Conservation (phyloP, 495 filamentous ascomycete genomes). For the Aspergillus sclerotioniger region DNA sequence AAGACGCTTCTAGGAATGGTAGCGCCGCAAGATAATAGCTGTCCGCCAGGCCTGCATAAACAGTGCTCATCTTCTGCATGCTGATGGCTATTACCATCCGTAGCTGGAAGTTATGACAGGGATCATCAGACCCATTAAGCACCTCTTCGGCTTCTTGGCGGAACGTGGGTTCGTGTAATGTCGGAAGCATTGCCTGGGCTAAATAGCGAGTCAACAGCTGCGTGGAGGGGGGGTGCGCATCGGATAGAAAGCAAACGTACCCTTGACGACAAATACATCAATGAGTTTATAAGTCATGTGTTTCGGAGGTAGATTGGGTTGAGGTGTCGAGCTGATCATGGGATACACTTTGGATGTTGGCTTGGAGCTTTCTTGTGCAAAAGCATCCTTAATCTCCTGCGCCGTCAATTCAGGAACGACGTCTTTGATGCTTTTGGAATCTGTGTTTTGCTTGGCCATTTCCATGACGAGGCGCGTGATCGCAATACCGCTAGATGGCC, state of each 20-base stretch:
- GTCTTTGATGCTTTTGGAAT: conserved; percentile 80
- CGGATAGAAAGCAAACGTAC: conserved; percentile 43
- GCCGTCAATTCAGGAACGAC: conserved; percentile 71
- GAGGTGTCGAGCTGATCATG: conserved; percentile 71
- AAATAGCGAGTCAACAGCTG: conserved; percentile 13
- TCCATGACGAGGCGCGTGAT: conserved; percentile 94
- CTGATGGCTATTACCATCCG: conserved; percentile 90
- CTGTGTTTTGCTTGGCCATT: conserved; percentile 83
- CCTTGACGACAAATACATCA: conserved; percentile 76
- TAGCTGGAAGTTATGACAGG: conserved; percentile 80
- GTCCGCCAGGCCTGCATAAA: conserved; percentile 83
- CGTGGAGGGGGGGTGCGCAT: conserved; percentile 8
- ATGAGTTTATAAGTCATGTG: conserved; percentile 69
- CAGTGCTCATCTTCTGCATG: conserved; percentile 79
- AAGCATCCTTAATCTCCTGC: conserved; percentile 55
- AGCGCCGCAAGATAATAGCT: conserved; percentile 88
- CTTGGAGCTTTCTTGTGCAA: conserved; percentile 55
- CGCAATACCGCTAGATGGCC: conserved; percentile 88
- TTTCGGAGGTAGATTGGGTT: conserved; percentile 63
- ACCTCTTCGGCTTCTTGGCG: conserved; percentile 74
- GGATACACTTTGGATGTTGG: conserved; percentile 71
- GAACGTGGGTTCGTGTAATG: conserved; percentile 79
- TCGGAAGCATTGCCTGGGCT: conserved; percentile 85
- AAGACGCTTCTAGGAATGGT: conserved; percentile 70
- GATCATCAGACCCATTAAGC: conserved; percentile 69